Conservation (phyloP, 176 grass and related monocot species). For the Phragmites australis region DNA sequence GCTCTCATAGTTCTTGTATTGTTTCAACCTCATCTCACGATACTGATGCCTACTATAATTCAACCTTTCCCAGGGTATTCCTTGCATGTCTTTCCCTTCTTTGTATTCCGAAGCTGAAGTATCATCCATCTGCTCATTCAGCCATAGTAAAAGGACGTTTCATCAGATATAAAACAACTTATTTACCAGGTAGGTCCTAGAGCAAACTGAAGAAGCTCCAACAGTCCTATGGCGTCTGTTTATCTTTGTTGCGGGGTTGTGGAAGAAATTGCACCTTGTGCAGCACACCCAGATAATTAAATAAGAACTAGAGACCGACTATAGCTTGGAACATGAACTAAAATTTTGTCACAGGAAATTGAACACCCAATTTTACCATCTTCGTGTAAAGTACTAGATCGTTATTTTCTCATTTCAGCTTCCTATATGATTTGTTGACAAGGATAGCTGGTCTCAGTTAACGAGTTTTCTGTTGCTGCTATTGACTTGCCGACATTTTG, state of each 20-base stretch:
- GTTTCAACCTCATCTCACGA: slow-evolving; percentile 56
- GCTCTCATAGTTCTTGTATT: slow-evolving; percentile 60
- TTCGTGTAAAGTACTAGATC: not conserved
- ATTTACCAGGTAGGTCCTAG: not conserved
- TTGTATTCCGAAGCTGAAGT: slow-evolving; percentile 39
- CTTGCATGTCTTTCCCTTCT: slow-evolving; percentile 59
- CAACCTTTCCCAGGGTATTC: slow-evolving; percentile 65
- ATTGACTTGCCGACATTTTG: not conserved
- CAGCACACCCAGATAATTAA: not conserved
- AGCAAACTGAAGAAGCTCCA: not conserved
- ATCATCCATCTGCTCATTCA: slow-evolving; percentile 29
- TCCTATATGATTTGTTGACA: not conserved
- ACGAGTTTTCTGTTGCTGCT: not conserved
- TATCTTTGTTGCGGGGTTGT: not conserved
- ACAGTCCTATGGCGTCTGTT: too few relatives aligned
- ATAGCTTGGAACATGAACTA: not conserved
- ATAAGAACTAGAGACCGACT: not conserved
- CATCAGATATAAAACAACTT: not conserved
- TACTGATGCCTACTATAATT: slow-evolving; percentile 52
- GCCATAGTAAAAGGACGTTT: not conserved
- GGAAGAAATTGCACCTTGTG: not conserved
- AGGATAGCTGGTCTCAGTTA: not conserved
- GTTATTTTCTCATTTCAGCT: not conserved
- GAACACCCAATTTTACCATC: not conserved
- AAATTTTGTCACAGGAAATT: not conserved